Conservation (phyloP, 2,329 filamentous ascomycete genomes). For the Alternaria sp. region DNA sequence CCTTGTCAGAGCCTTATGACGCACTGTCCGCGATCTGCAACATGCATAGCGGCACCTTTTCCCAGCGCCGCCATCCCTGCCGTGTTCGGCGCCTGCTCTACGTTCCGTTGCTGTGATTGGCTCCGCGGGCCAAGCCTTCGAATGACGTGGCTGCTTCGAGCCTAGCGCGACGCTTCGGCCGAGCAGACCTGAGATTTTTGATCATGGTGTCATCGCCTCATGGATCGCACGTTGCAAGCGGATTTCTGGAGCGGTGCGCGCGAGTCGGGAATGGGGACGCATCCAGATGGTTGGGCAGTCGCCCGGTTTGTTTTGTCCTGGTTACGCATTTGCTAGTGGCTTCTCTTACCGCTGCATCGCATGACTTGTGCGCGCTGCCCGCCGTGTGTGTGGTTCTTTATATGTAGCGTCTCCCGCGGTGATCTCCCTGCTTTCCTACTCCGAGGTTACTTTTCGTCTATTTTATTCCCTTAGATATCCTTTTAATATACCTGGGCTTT, state of each 20-base stretch:
- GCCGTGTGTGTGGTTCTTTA: slow-evolving; percentile 8
- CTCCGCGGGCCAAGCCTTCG: not conserved
- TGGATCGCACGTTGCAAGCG: slow-evolving; percentile 8
- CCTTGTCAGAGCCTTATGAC: not conserved
- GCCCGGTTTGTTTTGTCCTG: slow-evolving; percentile 8
- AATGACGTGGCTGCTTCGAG: not conserved
- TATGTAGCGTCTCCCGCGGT: slow-evolving; percentile 19
- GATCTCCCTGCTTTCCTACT: not conserved
- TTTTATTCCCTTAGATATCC: not conserved
- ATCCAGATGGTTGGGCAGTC: slow-evolving; percentile 9
- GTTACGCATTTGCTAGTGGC: not conserved
- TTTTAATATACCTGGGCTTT: slow-evolving; percentile 7
- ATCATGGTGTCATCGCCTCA: slow-evolving; percentile 23
- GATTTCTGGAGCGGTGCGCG: not conserved
- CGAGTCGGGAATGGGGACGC: slow-evolving; percentile 2
- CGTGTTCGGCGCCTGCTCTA: not conserved
- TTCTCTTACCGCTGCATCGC: not conserved
- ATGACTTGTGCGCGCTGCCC: slow-evolving; percentile 3
- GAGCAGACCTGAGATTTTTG: slow-evolving; percentile 15
- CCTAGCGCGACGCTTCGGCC: slow-evolving; percentile 9
- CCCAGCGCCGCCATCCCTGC: not conserved
- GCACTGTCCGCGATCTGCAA: slow-evolving; percentile 13
- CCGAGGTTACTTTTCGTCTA: slow-evolving; percentile 1
- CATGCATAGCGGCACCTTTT: not conserved
- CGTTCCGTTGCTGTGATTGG: not conserved